Conservation (phyloP, 768 basidiomycete genomes). For the Termitomyces sp. region DNA sequence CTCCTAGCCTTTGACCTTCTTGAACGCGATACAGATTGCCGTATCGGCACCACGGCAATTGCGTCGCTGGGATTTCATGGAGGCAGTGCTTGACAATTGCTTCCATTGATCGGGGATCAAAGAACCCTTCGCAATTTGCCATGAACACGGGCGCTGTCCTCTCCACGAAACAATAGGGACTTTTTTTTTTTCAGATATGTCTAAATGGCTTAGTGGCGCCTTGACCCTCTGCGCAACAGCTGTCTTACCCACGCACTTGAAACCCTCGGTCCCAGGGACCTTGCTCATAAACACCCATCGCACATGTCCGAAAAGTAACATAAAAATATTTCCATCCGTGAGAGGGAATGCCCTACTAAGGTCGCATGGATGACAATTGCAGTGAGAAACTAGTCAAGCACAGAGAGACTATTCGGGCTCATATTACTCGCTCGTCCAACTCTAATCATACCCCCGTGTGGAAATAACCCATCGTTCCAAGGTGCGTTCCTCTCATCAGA, state of each 20-base stretch:
- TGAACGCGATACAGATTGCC: slow-evolving; percentile 6
- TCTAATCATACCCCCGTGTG: neutral
- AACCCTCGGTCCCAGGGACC: neutral
- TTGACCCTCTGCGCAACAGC: neutral
- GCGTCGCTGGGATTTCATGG: slow-evolving; percentile 16
- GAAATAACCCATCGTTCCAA: neutral
- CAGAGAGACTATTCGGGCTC: neutral
- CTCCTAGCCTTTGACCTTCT: slow-evolving; percentile 10
- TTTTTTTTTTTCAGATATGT: slow-evolving; percentile 6
- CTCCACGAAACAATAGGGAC: slow-evolving; percentile 18
- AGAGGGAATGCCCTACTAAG: neutral
- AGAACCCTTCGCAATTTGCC: slow-evolving; percentile 29
- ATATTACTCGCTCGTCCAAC: neutral
- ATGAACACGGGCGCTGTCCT: slow-evolving; percentile 16
- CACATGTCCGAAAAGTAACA: neutral
- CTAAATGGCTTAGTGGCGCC: slow-evolving; percentile 34
- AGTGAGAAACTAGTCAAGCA: neutral
- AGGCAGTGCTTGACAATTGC: slow-evolving; percentile 29
- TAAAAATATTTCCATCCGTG: neutral
- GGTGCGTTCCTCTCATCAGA: neutral
- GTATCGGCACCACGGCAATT: slow-evolving; percentile 26
- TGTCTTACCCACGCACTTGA: no score
- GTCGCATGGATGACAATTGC: neutral
- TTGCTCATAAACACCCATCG: neutral
- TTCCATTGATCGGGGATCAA: slow-evolving; percentile 65